A percentile compares a stretch with the other conserved stretches of the same genome.
These are phyloP conservation scores for Clonostachys chloroleuca DNA, from an alignment of 2,329 filamentous ascomycete genomes.

Conservation along the genomic window DNA sequence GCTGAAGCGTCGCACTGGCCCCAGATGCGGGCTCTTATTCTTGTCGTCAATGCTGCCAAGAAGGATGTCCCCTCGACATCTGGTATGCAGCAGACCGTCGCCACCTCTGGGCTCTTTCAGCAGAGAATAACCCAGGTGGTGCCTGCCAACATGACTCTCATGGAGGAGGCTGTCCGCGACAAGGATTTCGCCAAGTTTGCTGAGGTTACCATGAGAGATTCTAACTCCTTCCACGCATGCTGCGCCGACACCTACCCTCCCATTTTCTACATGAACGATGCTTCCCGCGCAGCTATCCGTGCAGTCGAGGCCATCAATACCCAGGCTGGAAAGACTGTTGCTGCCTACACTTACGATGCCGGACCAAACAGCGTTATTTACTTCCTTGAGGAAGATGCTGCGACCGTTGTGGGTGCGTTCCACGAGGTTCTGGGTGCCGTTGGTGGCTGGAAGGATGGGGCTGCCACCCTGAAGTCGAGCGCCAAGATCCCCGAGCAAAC, in stretches of 20 bases:
- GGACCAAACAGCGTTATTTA: slow-evolving; percentile 97
- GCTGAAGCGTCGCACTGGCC: slow-evolving; percentile 91
- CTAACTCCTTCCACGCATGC: slow-evolving; percentile 93
- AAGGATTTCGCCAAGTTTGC: slow-evolving; percentile 85
- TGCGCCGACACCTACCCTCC: slow-evolving; percentile 95
- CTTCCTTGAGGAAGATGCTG: slow-evolving; percentile 77
- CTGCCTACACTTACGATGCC: slow-evolving; percentile 96
- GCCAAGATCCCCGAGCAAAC: slow-evolving; percentile 62
- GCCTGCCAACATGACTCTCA: slow-evolving; percentile 74
- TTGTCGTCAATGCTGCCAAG: slow-evolving; percentile 90
- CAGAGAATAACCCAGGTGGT: slow-evolving; percentile 73
- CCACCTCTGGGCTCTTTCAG: slow-evolving; percentile 83
- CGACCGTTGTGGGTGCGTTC: slow-evolving; percentile 72
- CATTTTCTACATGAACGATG: slow-evolving; percentile 98
- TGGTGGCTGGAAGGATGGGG: slow-evolving; percentile 67
- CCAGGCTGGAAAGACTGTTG: slow-evolving; percentile 71
- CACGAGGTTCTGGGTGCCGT: slow-evolving; percentile 59
- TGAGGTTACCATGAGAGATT: slow-evolving; percentile 91
- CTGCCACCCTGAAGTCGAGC: slow-evolving; percentile 44
- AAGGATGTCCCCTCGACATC: slow-evolving; percentile 91
- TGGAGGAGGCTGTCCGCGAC: slow-evolving; percentile 75
- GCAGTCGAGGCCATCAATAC: slow-evolving; percentile 87
- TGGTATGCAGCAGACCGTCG: slow-evolving; percentile 96
- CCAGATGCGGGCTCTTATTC: slow-evolving; percentile 84
- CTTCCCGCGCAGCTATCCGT: slow-evolving; percentile 79